Conservation (phyloP, 352 stramenopile species). For the Globisporangium parvum region DNA sequence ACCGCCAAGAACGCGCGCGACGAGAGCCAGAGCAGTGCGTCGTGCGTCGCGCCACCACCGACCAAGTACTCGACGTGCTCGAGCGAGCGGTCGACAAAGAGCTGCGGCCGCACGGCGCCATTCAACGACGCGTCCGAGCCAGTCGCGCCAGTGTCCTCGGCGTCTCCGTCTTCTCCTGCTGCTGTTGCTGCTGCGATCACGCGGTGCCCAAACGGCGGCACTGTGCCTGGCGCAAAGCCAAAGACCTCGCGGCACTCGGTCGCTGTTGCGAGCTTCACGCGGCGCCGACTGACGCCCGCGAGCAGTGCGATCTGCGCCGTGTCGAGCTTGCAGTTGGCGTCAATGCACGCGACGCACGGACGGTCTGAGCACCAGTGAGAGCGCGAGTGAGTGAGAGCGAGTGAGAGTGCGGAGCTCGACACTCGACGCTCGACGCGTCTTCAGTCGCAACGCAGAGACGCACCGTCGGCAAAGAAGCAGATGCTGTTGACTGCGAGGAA, state of each 20-base stretch:
- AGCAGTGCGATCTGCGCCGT: conserved; percentile 42
- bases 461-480: conserved; percentile 72
- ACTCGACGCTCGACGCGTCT: neutral
- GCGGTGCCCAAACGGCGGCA: conserved; percentile 54
- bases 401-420: neutral
- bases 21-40: conserved; percentile 33
- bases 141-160: neutral
- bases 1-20: conserved; percentile 39
- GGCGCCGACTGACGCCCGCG: conserved; percentile 46
- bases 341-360: conserved; percentile 54
- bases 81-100: conserved; percentile 43
- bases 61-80: conserved; percentile 31
- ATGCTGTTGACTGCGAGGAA: conserved; percentile 67
- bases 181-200: neutral
- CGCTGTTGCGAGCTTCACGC: conserved; percentile 59
- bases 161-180: too few species aligned
- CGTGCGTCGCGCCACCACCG: conserved; percentile 36
- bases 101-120: neutral
- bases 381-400: neutral
- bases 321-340: conserved; percentile 59
- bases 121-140: too few species aligned
- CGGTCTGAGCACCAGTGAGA: conserved; percentile 21
- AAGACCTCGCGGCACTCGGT: conserved; percentile 57
- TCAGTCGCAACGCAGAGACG: neutral
- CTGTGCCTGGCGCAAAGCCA: conserved; percentile 54